Base-by-base conservation (phyloP, 129 eudicot genomes). In the Apium graveolens region DNA sequence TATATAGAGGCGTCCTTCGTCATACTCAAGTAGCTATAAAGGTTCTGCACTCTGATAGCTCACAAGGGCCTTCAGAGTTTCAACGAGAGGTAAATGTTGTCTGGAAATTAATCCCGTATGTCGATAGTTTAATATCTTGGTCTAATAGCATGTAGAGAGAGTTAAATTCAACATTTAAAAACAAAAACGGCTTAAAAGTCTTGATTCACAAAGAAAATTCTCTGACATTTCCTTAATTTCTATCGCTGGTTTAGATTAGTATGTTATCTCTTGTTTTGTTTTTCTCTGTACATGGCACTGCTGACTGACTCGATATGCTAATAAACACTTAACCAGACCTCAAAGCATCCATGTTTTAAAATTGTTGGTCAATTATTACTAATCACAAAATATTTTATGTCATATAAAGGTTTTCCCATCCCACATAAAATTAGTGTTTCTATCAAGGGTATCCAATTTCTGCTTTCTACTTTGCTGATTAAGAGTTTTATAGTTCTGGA, bases 11-110 rank as follows among this genome's bases (percentile, higher is more conserved):
- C 43, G 70, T 85, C 43, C 85, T 91, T 82, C 89, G 95, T 62
- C 92, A 86, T 75, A 91, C 97, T 77, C 86, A 87, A 80, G 97
- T 93, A 60, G 98, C 98, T 62, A 85, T 93, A 73, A 93, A 93
- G 86, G 85, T 83, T 84, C 83, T 91, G 66, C 82, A 87, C 77
- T 79, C 94, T 0, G 80, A 86, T 84, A 89, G 88, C 84, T 43
- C 73, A 82, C 94, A 93, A 86, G 98, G 97, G 4, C 91, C 93
- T 16, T 71, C 81, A 3, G 92, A 93, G 63, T 93, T 87, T 85
- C 90, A 91, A 70, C 97, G 87, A 78, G 98, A 93, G 97, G 98
- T 93, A 84, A 81, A 11, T 83, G 74, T 75, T 10, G 75, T 62
- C 80, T 83, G 39, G 29, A 65, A 82, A 65, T 86, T 76, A 70